A percentile compares a stretch with the other conserved stretches of the same genome.
Evolutionary conservation across 805 yeast genomes (phyloP).

Genomic region (Tetrapisispora nanseiensis): DNA sequence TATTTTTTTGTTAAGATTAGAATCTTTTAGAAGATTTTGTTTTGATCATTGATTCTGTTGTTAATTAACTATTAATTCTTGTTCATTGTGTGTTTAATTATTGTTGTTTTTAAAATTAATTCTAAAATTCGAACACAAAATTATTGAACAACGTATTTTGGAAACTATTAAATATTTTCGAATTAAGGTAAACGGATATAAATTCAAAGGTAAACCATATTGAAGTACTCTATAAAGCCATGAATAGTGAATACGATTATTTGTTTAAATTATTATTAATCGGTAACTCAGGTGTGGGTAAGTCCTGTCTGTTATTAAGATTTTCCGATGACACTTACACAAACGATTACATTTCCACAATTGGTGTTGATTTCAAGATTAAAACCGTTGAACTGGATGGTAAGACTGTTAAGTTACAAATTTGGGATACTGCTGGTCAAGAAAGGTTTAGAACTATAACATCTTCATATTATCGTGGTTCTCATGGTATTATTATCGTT

Average conservation of each 20-base stretch:
- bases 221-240: too few relatives aligned
- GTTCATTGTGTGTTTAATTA: too few relatives aligned
- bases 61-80: too few relatives aligned
- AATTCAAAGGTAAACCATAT: too few relatives aligned
- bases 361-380: slow-evolving; percentile 91
- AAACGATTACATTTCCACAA: slow-evolving; percentile 92
- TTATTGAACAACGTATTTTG: too few relatives aligned
- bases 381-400: slow-evolving; percentile 91
- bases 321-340: slow-evolving; percentile 97
- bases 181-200: too few relatives aligned
- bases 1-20: too few relatives aligned
- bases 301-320: slow-evolving; percentile 86
- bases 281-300: slow-evolving; percentile 98
- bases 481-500: slow-evolving; percentile 95
- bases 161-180: too few relatives aligned
- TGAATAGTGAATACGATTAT: slow-evolving; percentile 96
- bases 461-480: slow-evolving; percentile 94
- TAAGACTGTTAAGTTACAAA: slow-evolving; percentile 92
- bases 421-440: slow-evolving; percentile 99
- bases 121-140: too few relatives aligned
- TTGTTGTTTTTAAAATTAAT: too few relatives aligned
- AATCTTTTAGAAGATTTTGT: too few relatives aligned
- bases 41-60: too few relatives aligned
- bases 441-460: slow-evolving; percentile 97
- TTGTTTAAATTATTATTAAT: slow-evolving; percentile 88